Conservation (phyloP, 208 protist species). For the Herpetomonas samuelpessoai region DNA sequence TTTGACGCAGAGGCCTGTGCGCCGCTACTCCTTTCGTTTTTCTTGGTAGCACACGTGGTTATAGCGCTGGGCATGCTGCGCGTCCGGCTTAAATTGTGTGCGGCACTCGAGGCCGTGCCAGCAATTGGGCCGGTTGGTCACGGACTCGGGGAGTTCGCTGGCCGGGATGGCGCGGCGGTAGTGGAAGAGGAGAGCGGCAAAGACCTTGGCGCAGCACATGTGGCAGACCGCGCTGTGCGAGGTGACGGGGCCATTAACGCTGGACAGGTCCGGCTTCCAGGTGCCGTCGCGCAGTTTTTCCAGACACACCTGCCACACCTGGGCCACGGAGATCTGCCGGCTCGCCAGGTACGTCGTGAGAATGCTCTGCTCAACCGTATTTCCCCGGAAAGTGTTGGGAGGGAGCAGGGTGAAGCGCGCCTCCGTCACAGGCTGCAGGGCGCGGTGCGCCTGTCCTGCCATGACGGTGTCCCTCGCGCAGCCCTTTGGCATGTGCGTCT, state of each 20-base stretch:
- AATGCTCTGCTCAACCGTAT: conserved; percentile 70
- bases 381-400: conserved; percentile 55
- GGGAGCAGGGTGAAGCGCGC: conserved; percentile 25
- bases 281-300: conserved; percentile 29
- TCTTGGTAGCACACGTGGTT: conserved; percentile 89
- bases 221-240: conserved; percentile 47
- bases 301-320: conserved; percentile 52
- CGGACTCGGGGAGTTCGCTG: conserved; percentile 48
- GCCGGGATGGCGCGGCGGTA: conserved; percentile 60
- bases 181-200: conserved; percentile 74
- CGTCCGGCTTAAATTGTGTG: conserved; percentile 75
- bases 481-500: background rate
- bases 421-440: conserved; percentile 13
- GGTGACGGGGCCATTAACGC: conserved; percentile 41
- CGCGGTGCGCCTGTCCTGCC: background rate
- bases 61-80: conserved; percentile 80
- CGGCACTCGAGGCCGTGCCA: conserved; percentile 88
- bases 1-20: background rate
- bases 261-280: conserved; percentile 63
- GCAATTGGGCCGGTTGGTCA: conserved; percentile 71
- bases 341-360: conserved; percentile 53
- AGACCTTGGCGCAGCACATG: conserved; percentile 45
- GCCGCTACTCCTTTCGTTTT: conserved; percentile 81
- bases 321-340: conserved; percentile 23
- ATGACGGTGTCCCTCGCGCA: background rate